Evolutionary conservation across 495 filamentous ascomycete species (phyloP).

Genomic region (Pseudoneurospora amorphoporcata): DNA sequence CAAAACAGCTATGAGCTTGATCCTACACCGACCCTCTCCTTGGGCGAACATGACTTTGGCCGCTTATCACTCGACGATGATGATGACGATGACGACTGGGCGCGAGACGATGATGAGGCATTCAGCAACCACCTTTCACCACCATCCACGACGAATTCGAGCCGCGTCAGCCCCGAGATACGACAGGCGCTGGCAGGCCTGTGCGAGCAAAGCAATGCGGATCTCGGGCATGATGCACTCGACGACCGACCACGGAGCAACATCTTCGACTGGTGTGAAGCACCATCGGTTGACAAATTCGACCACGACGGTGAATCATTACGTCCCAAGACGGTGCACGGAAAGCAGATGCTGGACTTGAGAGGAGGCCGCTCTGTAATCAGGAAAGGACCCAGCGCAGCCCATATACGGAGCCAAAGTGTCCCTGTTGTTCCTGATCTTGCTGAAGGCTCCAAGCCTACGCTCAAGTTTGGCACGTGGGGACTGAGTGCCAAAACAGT

Average conservation of each 20-base stretch:
- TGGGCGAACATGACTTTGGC: conserved; percentile 27
- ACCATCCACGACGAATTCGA: conserved; percentile 39
- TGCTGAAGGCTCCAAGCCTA: conserved; percentile 41
- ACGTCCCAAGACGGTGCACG: conserved; percentile 82
- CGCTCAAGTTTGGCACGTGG: conserved; percentile 83
- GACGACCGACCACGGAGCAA: conserved; percentile 46
- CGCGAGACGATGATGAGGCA: conserved; percentile 43
- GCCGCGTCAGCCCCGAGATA: conserved; percentile 34
- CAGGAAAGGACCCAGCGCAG: conserved; percentile 63
- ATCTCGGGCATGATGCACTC: conserved; percentile 21
- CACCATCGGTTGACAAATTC: conserved; percentile 44
- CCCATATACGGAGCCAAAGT: conserved; percentile 88
- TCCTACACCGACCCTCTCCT: conserved; percentile 6
- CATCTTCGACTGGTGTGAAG: conserved; percentile 85
- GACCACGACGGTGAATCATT: conserved; percentile 45
- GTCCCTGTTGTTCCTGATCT: conserved; percentile 74
- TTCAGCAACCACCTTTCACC: conserved; percentile 44
- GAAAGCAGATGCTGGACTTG: conserved; percentile 65
- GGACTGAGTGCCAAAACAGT: conserved; percentile 71
- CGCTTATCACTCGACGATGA: conserved; percentile 48
- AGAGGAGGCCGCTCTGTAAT: conserved; percentile 64
- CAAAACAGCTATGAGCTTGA: conserved; percentile 11
- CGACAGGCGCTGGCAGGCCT: conserved; percentile 31
- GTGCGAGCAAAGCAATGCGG: conserved; percentile 28
- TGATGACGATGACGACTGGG: conserved; percentile 56